These are phyloP conservation scores for Starmerella bombi DNA, from an alignment of 805 yeast genomes.

Conservation along the genomic window DNA sequence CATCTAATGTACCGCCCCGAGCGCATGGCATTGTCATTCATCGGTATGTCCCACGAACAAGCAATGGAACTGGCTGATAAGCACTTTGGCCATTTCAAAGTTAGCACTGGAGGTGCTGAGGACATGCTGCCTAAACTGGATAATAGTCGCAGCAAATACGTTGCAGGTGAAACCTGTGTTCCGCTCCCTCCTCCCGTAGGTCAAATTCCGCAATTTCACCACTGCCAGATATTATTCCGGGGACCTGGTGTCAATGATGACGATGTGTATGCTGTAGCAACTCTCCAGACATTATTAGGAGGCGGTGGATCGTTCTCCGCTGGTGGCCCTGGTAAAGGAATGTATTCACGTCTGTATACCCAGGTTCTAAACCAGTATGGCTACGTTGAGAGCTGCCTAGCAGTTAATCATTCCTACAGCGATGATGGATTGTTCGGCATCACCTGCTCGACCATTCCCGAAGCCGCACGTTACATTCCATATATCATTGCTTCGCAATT, in stretches of 20 bases:
- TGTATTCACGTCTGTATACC: slow-evolving; percentile 89
- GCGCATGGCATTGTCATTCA: slow-evolving; percentile 70
- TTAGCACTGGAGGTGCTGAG: slow-evolving; percentile 15
- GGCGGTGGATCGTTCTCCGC: slow-evolving; percentile 98
- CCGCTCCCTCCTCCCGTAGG: slow-evolving; percentile 47
- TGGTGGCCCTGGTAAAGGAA: slow-evolving; percentile 98
- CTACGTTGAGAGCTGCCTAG: slow-evolving; percentile 73
- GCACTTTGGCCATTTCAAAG: slow-evolving; percentile 51
- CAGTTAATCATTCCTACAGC: slow-evolving; percentile 80
- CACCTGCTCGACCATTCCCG: slow-evolving; percentile 69
- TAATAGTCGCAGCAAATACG: slow-evolving; percentile 34
- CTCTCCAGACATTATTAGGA: slow-evolving; percentile 78
- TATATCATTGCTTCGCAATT: slow-evolving; percentile 64
- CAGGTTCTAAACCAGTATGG: slow-evolving; percentile 84
- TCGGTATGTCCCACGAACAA: slow-evolving; percentile 61
- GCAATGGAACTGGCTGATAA: slow-evolving; percentile 53
- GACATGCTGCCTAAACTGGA: slow-evolving; percentile 15
- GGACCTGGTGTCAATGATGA: slow-evolving; percentile 72
- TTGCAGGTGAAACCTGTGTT: slow-evolving; percentile 46
- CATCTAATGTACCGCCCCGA: slow-evolving; percentile 60
- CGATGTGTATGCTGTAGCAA: slow-evolving; percentile 82
- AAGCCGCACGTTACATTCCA: slow-evolving; percentile 71
- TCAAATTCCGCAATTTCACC: slow-evolving; percentile 64
- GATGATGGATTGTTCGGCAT: slow-evolving; percentile 89
- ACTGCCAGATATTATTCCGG: slow-evolving; percentile 77